Evolutionary conservation across 352 stramenopile genomes (phyloP), one percentile per base, ranked within the genome.

Genomic region (Phytophthora pseudosyringae): DNA sequence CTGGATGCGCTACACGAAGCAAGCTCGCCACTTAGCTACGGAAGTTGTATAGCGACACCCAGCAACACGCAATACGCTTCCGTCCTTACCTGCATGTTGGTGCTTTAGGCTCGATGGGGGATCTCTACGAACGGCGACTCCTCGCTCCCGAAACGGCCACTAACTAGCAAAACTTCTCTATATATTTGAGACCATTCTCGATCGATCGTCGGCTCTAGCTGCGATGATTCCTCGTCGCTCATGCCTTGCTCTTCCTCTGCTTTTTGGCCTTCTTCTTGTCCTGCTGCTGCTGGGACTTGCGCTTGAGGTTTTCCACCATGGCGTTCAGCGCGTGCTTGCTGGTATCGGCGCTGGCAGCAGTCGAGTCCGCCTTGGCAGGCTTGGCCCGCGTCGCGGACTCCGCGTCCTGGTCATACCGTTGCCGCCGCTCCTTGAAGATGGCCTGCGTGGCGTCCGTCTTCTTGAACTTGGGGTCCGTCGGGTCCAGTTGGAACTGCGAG

Each of bases 241-340:
- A 83, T 36, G 67, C 63, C 47, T 75, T 79, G 48, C 59, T 77
- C 62, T 87, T 81, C 65, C 87, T 91, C 21, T 74, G 52, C 47
- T 81, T 86, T 67, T 88, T 89, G 43, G 64, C 54, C 56, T 81
- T 78, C 72, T 81, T 76, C 43, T 74, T 60, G 43, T 55, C 49
- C 49, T 76, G 64, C 40, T 81, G 57, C 40, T 84, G 52, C 25
- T 21, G 21, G 21, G 80, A 76, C 74, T 94, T 94, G 56, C 86
- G 83, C 73, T 94, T 94, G 40, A 94, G 69, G 57, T 90, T 93
- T 60, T 91, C 84, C 6, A 94, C 86, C 73, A 94, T 90, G 4
- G 72, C 70, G 40, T 83, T 83, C 12, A 94, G 69, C 25, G 81
- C 72, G 35, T 71, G 69, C 41, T 83, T 89, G 10, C 52, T 58